Base-by-base conservation (phyloP, 331 rosid genomes). In the Malus hybrid region DNA sequence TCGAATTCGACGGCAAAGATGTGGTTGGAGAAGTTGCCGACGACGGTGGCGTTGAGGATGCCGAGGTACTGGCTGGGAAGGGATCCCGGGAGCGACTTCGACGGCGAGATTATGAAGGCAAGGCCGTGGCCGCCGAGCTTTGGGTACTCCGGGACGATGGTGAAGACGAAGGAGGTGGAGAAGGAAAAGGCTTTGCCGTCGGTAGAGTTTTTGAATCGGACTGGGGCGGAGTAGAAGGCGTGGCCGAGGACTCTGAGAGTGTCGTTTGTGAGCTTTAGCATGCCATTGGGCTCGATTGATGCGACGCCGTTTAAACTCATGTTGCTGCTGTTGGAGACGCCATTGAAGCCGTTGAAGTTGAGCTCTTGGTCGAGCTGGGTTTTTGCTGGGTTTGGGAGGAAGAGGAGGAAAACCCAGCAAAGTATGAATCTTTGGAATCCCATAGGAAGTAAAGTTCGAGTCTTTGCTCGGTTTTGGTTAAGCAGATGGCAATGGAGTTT, bases 101-200 rank as follows among this genome's bases (percentile, higher is more conserved):
- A 65, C 32, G 75, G 86, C 6, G 94, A 81, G 80, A 91, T 85
- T 5, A 88, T 79, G 87, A 91, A 91, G 55, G 97, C 92, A 18
- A 91, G 76, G 61, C 97, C 94, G 57, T 91, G 94, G 75, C 97
- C 94, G 71, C 92, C 94, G 20, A 87, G 87, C 70, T 69, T 82
- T n/a, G 85, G 82, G 65, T 86, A 81, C 82, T 87, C 83, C 0
- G 94, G 94, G 63, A 65, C 48, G 10, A 65, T 77, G 61, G 80
- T 60, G 57, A 85, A 88, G 14, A 86, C 88, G 34, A 88, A 85
- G 34, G 92, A 76, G 15, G 89, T 84, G 67, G 95, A 88, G 66
- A 90, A 90, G 77, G 96, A 88, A 31, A 76, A 32, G 24, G 81
- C 80, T 87, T 81, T 86, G 46, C 73, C 36, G 1, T 67, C 34